Evolutionary conservation across 2,329 filamentous ascomycete genomes (phyloP), one percentile per base, ranked within the genome.

Genomic region (Colletotrichum somersetense): DNA sequence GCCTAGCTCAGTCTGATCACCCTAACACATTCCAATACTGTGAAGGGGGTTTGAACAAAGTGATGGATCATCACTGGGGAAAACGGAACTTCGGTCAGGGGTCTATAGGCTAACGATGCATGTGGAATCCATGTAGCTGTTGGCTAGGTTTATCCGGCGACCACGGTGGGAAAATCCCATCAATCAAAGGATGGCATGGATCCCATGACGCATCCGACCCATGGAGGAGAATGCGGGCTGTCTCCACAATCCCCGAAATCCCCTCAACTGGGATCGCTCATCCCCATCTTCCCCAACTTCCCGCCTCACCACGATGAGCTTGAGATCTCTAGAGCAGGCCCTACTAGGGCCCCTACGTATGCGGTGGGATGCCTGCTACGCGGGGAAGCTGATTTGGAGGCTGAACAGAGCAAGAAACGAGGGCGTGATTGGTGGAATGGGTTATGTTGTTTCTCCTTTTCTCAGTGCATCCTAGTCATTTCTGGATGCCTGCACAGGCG

Each of bases 181-280:
- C 69, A 72, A 72, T 72, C 69, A 72, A 1, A 26, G 4, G 30
- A 46, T 46, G 46, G 53, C 53, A 46, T 61, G 23, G 35, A 48
- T 8, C 33, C 56, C 20, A 68, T 38, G 30, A 59, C 48, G 53
- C 66, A 23, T 33, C 63, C 18, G 26, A 69, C 66, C 65, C 65
- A 30, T 20, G 59, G 38, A 55, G 23, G 40, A 59, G 10, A 61
- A 64, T 72, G 69, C 69, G 57, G 69, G 58, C 65, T 38, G 55
- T 23, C 53, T 63, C 59, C 59, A 72, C 69, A 72, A 69, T 72
- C 69, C 64, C 69, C 69, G 66, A 72, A 64, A 56, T 55, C 69
- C 40, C 65, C 44, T 69, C 53, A 40, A 59, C 69, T 64, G 16
- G 33, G 53, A 42, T 35, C 30, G 59, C 62, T 26, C 16, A 35